Evolutionary conservation across 805 yeast genomes (phyloP).

Genomic region (Kodamaea leandrae): DNA sequence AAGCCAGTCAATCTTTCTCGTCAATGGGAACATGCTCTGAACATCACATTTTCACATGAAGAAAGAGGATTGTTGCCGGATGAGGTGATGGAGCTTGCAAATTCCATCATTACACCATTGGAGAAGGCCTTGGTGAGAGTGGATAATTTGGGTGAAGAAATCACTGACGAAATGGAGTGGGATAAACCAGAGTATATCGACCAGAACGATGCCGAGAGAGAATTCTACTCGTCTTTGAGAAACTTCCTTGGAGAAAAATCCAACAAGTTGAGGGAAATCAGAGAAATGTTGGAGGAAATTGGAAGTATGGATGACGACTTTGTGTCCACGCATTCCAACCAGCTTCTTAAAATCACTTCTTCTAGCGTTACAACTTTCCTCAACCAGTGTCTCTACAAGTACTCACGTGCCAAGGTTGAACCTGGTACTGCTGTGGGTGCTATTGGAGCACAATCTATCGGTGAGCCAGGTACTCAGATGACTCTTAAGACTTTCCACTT

Average conservation of each 20-base stretch:
- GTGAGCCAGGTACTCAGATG: constrained; percentile 99
- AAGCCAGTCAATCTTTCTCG: constrained; percentile 89
- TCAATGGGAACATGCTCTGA: constrained; percentile 90
- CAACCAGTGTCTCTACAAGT: constrained; percentile 74
- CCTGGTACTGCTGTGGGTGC: constrained; percentile 99
- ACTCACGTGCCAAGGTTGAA: constrained; percentile 87
- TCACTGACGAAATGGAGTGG: constrained; percentile 35
- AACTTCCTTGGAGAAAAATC: constrained; percentile 62
- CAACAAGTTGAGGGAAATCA: constrained; percentile 48
- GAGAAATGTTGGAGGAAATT: constrained; percentile 52
- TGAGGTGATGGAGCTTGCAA: constrained; percentile 56
- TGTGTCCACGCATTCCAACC: constrained; percentile 32
- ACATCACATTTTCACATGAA: constrained; percentile 59
- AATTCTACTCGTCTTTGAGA: constrained; percentile 73
- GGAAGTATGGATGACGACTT: constrained; percentile 31
- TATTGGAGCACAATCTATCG: constrained; percentile 98
- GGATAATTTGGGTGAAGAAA: constrained; percentile 69
- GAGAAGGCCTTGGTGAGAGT: constrained; percentile 58
- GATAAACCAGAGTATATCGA: constrained; percentile 67
- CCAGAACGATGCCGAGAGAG: constrained; percentile 83
- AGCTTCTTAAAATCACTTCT: constrained; percentile 64
- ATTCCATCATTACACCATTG: constrained; percentile 57
- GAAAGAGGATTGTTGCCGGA: constrained; percentile 67
- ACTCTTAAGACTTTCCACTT: constrained; percentile 90
- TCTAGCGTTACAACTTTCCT: constrained; percentile 63